Conservation (phyloP, 257 asterid species). For the Ocimum tenuiflorum region DNA sequence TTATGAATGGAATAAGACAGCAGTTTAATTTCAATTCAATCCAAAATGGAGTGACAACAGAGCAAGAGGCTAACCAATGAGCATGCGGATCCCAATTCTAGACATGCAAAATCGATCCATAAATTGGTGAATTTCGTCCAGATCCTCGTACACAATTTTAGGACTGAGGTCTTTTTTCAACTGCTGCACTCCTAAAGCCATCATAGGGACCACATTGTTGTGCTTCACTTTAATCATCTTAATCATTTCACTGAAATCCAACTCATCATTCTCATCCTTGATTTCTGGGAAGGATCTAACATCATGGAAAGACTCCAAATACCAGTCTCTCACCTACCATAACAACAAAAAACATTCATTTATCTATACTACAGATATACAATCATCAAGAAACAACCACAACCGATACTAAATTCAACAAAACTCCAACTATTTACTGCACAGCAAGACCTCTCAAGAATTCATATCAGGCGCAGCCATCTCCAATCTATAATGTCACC, state of each 20-base stretch:
- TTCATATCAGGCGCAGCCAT: background rate
- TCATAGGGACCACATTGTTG: slow-evolving; percentile 92
- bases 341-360: background rate
- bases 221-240: slow-evolving; percentile 89
- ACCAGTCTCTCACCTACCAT: slow-evolving; percentile 67
- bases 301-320: slow-evolving; percentile 89
- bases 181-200: slow-evolving; percentile 98
- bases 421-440: background rate
- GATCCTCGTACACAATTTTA: slow-evolving; percentile 46
- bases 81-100: slow-evolving; percentile 95
- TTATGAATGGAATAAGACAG: slow-evolving; percentile 6
- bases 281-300: slow-evolving; percentile 66
- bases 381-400: too few relatives aligned
- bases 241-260: slow-evolving; percentile 74
- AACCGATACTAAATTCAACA: too few relatives aligned
- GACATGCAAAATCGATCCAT: slow-evolving; percentile 90
- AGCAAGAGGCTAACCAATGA: slow-evolving; percentile 71
- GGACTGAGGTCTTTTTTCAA: slow-evolving; percentile 61
- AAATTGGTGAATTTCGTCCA: slow-evolving; percentile 80
- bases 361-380: too few relatives aligned
- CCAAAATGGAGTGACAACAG: background rate
- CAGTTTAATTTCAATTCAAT: slow-evolving; percentile 10
- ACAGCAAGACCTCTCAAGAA: background rate
- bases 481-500: too few relatives aligned
- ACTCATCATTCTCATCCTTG: slow-evolving; percentile 56